Evolutionary conservation across 2,329 filamentous ascomycete species (phyloP).

Genomic region (Tolypocladium amazonense): DNA sequence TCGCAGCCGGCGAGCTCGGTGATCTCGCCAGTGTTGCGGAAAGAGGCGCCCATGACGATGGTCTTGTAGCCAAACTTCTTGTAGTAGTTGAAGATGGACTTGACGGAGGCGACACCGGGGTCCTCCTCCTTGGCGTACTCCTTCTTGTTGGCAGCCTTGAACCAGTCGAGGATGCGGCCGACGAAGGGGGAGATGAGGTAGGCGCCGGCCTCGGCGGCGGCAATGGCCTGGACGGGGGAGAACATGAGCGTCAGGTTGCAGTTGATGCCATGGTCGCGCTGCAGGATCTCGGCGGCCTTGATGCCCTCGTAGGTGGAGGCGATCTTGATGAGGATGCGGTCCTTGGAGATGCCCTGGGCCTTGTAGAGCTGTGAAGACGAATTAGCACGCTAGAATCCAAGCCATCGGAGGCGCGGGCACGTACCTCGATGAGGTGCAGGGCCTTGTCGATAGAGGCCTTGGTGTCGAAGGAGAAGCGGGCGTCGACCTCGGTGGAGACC

Average conservation of each 20-base stretch:
- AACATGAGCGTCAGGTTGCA: slow-evolving; percentile 99
- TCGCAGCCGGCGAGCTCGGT: slow-evolving; percentile 97
- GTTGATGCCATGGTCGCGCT: slow-evolving; percentile 94
- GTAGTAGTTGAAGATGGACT: slow-evolving; percentile 99
- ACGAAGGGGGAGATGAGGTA: slow-evolving; percentile 99
- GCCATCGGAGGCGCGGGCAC: slow-evolving; percentile 12
- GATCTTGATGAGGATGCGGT: slow-evolving; percentile 95
- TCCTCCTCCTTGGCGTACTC: slow-evolving; percentile 84
- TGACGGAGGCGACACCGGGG: slow-evolving; percentile 90
- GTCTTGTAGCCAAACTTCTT: slow-evolving; percentile 99
- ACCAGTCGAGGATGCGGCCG: slow-evolving; percentile 98
- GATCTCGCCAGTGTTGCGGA: slow-evolving; percentile 94
- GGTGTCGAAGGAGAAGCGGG: slow-evolving; percentile 89
- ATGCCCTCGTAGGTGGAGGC: slow-evolving; percentile 99
- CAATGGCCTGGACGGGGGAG: slow-evolving; percentile 88
- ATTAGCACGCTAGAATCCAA: slow-evolving; percentile 5
- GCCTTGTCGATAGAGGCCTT: slow-evolving; percentile 90
- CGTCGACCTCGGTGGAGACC: slow-evolving; percentile 98
- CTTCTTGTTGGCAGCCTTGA: slow-evolving; percentile 93
- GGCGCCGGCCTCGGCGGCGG: slow-evolving; percentile 85
- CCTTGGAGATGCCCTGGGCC: slow-evolving; percentile 81
- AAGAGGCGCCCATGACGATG: slow-evolving; percentile 98
- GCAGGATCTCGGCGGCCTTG: slow-evolving; percentile 94
- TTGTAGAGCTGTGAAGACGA: slow-evolving; percentile 68
- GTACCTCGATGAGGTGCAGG: slow-evolving; percentile 88